Evolutionary conservation across 2,329 filamentous ascomycete genomes (phyloP), one percentile per base, ranked within the genome.

Genomic region (Xylaria digitata): DNA sequence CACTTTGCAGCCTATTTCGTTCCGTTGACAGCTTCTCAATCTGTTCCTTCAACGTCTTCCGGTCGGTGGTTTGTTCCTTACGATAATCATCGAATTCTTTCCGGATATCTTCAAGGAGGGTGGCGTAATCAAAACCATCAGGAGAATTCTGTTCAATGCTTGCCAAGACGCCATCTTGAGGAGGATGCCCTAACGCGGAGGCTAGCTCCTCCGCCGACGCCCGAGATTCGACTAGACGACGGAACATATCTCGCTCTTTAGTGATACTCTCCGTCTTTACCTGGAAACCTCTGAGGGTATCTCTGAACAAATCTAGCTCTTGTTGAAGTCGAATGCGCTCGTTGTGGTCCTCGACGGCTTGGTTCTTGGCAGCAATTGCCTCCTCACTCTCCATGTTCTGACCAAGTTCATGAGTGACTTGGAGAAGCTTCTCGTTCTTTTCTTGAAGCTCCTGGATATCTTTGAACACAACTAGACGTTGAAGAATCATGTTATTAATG

Each of bases 161-260:
- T 64, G 82, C 82, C 60, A 90, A 80, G 34, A 88, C 84, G 59
- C 84, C 82, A 17, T 87, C 85, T 66, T 90, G 88, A 37, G 91
- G 81, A 19, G 92, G 92, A 72, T 90, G 89, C 1, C 91, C 92
- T 75, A 96, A 90, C 56, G 89, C 84, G 1, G 90, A 90, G 17
- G 87, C 85, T 48, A 91, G 83, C 67, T 94, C 90, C 13, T 82
- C 84, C 77, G 87, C 76, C 76, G 86, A 75, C 75, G 84, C 77
- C 81, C 89, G 79, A 69, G 96, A 92, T 72, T 95, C 92, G 34
- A 97, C 87, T 83, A 98, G 94, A 59, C 94, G 93, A 23, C 95
- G 90, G 89, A 97, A 98, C 88, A 97, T 97, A 77, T 99, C 95
- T 69, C 96, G 90, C 81, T 99, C 96, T 74, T 94, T 93, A 77